Conservation (phyloP, 2,329 filamentous ascomycete genomes). For the Parascedosporium putredinis region DNA sequence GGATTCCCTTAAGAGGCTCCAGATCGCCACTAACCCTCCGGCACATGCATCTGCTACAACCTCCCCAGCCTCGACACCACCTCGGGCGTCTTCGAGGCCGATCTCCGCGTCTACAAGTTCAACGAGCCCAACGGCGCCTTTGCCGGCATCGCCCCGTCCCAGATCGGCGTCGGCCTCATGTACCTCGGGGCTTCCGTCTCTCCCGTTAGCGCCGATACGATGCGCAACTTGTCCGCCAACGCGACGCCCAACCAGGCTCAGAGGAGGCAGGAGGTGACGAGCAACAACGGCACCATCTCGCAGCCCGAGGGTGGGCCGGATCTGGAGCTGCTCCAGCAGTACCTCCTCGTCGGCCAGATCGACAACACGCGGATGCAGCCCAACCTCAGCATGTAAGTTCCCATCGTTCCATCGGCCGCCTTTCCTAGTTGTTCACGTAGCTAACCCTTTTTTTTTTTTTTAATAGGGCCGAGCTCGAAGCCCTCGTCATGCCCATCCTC, state of each 20-base stretch:
- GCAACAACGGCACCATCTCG: constrained; percentile 11
- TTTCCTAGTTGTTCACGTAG: too few relatives aligned
- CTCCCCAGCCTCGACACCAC: constrained; percentile 57
- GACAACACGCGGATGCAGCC: constrained; percentile 43
- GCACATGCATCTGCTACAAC: constrained; percentile 76
- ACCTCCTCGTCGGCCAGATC: constrained; percentile 60
- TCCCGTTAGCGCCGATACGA: constrained; percentile 22
- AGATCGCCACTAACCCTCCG: constrained; percentile 57
- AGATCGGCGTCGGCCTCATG: constrained; percentile 43
- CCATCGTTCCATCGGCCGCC: not conserved
- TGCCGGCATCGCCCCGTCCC: constrained; percentile 35
- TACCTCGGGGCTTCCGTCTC: constrained; percentile 45
- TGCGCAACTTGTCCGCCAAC: not conserved
- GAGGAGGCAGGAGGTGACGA: constrained; percentile 13
- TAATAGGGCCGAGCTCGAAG: constrained; percentile 45
- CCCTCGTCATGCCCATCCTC: constrained; percentile 57
- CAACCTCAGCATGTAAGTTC: constrained; percentile 50
- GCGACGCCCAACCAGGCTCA: constrained; percentile 11
- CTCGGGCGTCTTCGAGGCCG: constrained; percentile 64
- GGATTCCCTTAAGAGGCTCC: constrained; percentile 41
- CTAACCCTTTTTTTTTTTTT: not conserved
- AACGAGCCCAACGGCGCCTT: constrained; percentile 47
- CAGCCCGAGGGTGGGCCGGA: constrained; percentile 8
- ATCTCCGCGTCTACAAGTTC: constrained; percentile 64
- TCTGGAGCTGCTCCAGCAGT: constrained; percentile 44